phyloP scores from a whole-genome alignment of 163 green algal genomes.

The Scenedesmus sp. region DNA sequence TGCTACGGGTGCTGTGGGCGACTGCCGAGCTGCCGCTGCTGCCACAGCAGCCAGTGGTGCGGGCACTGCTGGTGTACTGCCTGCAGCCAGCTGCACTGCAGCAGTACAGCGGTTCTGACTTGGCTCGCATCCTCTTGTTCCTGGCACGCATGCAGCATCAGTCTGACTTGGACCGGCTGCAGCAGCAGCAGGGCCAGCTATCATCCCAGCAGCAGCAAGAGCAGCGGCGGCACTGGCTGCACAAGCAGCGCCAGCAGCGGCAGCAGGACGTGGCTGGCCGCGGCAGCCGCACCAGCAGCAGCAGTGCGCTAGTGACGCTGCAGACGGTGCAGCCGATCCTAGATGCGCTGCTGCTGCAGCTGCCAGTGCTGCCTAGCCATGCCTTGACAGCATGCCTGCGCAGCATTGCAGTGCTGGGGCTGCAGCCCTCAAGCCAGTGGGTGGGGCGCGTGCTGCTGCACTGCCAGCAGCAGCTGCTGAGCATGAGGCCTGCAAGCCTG shows the following conservation, averaged over 20 bases:
- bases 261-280: neutral
- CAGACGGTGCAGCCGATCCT: neutral
- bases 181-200: conserved; percentile 21
- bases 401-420: neutral
- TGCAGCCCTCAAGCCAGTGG: neutral
- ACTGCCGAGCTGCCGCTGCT: conserved; percentile 33
- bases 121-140: conserved; percentile 12
- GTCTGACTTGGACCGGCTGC: neutral
- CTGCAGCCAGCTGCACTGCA: conserved; percentile 3
- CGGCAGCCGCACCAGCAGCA: neutral
- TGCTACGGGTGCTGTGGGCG: conserved; percentile 25
- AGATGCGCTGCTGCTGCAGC: neutral
- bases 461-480: neutral
- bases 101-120: conserved; percentile 27
- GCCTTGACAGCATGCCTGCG: neutral
- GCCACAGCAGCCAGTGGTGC: conserved; percentile 10
- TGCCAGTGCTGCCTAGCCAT: neutral
- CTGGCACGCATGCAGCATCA: conserved; percentile 14
- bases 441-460: neutral
- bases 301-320: neutral
- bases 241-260: neutral
- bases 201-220: neutral
- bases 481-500: neutral
- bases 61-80: conserved; percentile 10
- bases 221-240: neutral